These are phyloP conservation scores for Lactarius hengduanensis DNA, from an alignment of 768 basidiomycete species.

Conservation along the genomic window DNA sequence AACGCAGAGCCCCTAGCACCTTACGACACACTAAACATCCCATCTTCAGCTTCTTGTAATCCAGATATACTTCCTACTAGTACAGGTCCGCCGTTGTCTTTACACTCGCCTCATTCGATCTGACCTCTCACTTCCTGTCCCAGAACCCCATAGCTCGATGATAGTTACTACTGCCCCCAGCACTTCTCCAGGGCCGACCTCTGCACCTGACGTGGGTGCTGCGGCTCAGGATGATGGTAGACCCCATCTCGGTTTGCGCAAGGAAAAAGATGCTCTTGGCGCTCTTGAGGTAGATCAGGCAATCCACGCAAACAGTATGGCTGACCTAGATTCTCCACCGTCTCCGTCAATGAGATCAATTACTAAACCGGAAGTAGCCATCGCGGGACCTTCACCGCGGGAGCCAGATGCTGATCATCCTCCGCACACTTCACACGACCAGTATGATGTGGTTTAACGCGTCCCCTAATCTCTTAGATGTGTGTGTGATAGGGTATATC, in stretches of 20 bases:
- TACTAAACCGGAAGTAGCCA: background rate
- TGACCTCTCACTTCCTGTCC: background rate
- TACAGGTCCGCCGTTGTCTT: background rate
- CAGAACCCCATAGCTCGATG: background rate
- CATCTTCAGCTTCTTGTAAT: background rate
- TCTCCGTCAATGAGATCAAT: background rate
- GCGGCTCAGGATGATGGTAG: too few species aligned
- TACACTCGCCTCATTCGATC: background rate
- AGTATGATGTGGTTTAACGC: background rate
- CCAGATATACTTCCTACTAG: background rate
- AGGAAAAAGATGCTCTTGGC: too few species aligned
- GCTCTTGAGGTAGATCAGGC: too few species aligned
- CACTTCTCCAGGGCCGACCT: background rate
- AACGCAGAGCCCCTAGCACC: background rate
- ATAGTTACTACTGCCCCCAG: background rate
- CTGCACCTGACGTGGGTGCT: background rate
- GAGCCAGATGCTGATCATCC: background rate
- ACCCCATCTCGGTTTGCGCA: too few species aligned
- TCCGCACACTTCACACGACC: background rate
- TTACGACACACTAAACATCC: too few species aligned
- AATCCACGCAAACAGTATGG: too few species aligned
- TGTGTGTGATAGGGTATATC: background rate
- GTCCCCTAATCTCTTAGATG: too few species aligned
- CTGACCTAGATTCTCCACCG: background rate
- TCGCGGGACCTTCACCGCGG: background rate